phyloP scores from a whole-genome alignment of 805 yeast genomes.

The Metschnikowia lunata region DNA sequence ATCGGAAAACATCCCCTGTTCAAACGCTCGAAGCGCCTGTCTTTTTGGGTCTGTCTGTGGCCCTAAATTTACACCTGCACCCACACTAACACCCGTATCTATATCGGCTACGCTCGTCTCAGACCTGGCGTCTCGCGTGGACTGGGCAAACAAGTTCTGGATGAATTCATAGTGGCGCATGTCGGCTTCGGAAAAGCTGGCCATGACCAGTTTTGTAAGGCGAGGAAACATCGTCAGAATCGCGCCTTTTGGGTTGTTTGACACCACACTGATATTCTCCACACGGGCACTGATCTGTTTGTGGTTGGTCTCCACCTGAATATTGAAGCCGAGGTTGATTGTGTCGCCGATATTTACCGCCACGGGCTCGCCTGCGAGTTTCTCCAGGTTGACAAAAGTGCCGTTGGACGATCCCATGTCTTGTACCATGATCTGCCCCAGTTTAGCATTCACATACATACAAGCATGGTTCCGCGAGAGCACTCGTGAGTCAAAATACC shows the following conservation, averaged over 20 bases:
- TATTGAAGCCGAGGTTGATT: slow-evolving; percentile 93
- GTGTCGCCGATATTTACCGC: slow-evolving; percentile 75
- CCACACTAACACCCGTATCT: background rate
- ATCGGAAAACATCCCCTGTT: slow-evolving; percentile 61
- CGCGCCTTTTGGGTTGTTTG: slow-evolving; percentile 23
- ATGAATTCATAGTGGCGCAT: slow-evolving; percentile 34
- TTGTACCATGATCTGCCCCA: slow-evolving; percentile 66
- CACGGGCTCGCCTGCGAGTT: slow-evolving; percentile 57
- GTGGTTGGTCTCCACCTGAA: slow-evolving; percentile 64
- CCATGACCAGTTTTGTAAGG: slow-evolving; percentile 12
- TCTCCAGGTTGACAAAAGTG: slow-evolving; percentile 77
- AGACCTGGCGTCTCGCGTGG: background rate
- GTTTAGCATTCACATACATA: slow-evolving; percentile 61
- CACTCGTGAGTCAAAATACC: slow-evolving; percentile 91
- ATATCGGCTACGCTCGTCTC: background rate
- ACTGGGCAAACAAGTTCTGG: slow-evolving; percentile 25
- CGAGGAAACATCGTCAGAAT: slow-evolving; percentile 12
- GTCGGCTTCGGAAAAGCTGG: slow-evolving; percentile 24
- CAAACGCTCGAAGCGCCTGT: slow-evolving; percentile 33
- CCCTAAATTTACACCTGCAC: background rate
- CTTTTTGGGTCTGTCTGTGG: background rate
- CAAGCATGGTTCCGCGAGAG: slow-evolving; percentile 93
- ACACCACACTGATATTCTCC: slow-evolving; percentile 63
- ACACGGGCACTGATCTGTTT: slow-evolving; percentile 82
- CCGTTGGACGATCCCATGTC: slow-evolving; percentile 94